phyloP scores from a whole-genome alignment of 1,284 basidiomycete genomes.

The Irpex sp. region DNA sequence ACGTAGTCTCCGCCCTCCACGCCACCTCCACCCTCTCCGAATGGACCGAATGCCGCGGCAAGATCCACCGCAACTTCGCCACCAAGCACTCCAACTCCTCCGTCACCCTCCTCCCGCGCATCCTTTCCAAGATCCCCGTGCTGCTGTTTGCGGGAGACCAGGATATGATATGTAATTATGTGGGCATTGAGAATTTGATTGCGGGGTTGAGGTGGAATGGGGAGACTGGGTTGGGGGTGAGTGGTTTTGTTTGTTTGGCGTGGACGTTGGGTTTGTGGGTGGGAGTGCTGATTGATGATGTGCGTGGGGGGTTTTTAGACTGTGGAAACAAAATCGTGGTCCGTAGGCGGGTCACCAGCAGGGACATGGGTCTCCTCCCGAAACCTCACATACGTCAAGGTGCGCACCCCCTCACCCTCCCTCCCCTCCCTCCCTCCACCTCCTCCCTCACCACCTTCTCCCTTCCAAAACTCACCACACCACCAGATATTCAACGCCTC shows the following conservation, averaged over 20 bases:
- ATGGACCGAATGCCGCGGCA: slow-evolving; percentile 87
- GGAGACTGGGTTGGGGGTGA: slow-evolving; percentile 77
- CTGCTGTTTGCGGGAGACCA: slow-evolving; percentile 94
- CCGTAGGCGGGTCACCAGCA: slow-evolving; percentile 71
- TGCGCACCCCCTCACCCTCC: too few species aligned
- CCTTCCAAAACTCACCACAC: not conserved
- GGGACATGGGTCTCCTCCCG: slow-evolving; percentile 90
- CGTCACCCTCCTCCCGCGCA: slow-evolving; percentile 73
- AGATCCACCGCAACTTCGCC: slow-evolving; percentile 65
- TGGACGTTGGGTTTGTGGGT: not conserved
- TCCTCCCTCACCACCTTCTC: not conserved
- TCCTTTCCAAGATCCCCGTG: slow-evolving; percentile 81
- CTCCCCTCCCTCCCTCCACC: too few species aligned
- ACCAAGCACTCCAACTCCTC: slow-evolving; percentile 63
- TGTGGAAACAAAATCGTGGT: slow-evolving; percentile 77
- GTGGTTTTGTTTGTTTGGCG: slow-evolving; percentile 26
- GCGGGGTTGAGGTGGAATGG: slow-evolving; percentile 85
- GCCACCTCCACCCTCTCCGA: slow-evolving; percentile 74
- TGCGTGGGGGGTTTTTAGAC: slow-evolving; percentile 40
- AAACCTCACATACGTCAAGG: slow-evolving; percentile 93
- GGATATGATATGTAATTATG: slow-evolving; percentile 94
- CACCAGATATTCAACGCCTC: slow-evolving; percentile 85
- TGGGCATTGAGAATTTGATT: slow-evolving; percentile 87
- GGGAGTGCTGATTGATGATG: slow-evolving; percentile 1
- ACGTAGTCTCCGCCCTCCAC: slow-evolving; percentile 84